Evolutionary conservation across 2,329 filamentous ascomycete species (phyloP).

Genomic region (Neonectria faginata): DNA sequence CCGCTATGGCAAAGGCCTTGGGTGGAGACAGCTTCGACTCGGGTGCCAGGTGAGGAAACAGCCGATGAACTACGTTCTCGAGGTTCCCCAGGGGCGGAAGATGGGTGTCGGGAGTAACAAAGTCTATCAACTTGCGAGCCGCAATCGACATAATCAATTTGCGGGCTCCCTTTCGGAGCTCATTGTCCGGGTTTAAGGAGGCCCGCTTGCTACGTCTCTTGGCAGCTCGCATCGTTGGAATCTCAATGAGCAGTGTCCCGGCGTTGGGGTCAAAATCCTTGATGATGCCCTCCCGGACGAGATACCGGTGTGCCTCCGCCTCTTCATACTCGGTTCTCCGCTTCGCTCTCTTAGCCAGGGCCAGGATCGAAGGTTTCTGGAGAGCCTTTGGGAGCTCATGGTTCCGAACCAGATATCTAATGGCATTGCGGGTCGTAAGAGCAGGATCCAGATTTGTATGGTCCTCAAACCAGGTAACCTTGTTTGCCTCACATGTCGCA

Average conservation of each 20-base stretch:
- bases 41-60: slow-evolving; percentile 60
- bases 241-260: slow-evolving; percentile 60
- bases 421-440: slow-evolving; percentile 82
- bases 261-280: slow-evolving; percentile 60
- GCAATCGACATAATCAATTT: slow-evolving; percentile 60
- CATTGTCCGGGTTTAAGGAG: slow-evolving; percentile 40
- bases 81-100: slow-evolving; percentile 58
- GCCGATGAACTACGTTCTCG: slow-evolving; percentile 57
- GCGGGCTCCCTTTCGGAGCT: slow-evolving; percentile 50
- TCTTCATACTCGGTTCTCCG: slow-evolving; percentile 58
- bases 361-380: slow-evolving; percentile 71
- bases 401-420: slow-evolving; percentile 73
- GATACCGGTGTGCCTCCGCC: slow-evolving; percentile 64
- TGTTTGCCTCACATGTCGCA: slow-evolving; percentile 76
- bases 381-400: slow-evolving; percentile 77
- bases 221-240: slow-evolving; percentile 49
- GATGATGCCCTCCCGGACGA: slow-evolving; percentile 61
- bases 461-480: slow-evolving; percentile 85
- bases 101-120: slow-evolving; percentile 63
- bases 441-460: slow-evolving; percentile 82
- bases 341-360: slow-evolving; percentile 66
- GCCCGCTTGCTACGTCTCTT: slow-evolving; percentile 39
- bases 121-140: slow-evolving; percentile 60
- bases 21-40: slow-evolving; percentile 33
- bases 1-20: slow-evolving; percentile 57